phyloP scores from a whole-genome alignment of 2,329 filamentous ascomycete species.

The Epichloe aotearoae region DNA sequence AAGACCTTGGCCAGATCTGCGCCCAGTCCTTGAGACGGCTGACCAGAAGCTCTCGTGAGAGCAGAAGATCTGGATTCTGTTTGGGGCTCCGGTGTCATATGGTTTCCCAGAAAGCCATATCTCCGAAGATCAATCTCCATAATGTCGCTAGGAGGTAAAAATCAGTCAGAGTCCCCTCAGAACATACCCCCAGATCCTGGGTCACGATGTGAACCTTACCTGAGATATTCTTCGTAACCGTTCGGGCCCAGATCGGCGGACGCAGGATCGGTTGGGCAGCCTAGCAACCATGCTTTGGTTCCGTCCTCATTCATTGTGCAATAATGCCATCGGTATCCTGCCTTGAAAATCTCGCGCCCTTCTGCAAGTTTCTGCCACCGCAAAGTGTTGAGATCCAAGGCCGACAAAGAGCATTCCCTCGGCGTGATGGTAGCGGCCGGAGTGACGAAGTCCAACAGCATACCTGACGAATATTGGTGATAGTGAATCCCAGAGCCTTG shows the following conservation, averaged over 20 bases:
- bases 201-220: constrained; percentile 16
- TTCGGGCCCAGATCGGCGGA: constrained; percentile 53
- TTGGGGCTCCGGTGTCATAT: constrained; percentile 43
- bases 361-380: constrained; percentile 94
- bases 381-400: constrained; percentile 72
- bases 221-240: constrained; percentile 79
- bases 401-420: constrained; percentile 80
- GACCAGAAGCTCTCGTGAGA: constrained; percentile 32
- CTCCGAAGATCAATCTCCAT: constrained; percentile 85
- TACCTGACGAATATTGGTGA: constrained; percentile 86
- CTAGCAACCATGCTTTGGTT: constrained; percentile 93
- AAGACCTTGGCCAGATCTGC: constrained; percentile 78
- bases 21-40: constrained; percentile 58
- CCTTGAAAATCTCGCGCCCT: constrained; percentile 82
- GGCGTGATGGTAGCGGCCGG: constrained; percentile 77
- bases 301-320: constrained; percentile 92
- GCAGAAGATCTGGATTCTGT: constrained; percentile 36
- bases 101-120: constrained; percentile 81
- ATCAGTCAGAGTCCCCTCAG: neutral
- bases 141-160: constrained; percentile 49
- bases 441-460: constrained; percentile 85
- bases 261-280: constrained; percentile 64
- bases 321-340: constrained; percentile 95
- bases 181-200: neutral
- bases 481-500: constrained; percentile 90